Evolutionary conservation across 1,139 yeast genomes (phyloP).

Genomic region (Zygosaccharomyces pseudobailii): DNA sequence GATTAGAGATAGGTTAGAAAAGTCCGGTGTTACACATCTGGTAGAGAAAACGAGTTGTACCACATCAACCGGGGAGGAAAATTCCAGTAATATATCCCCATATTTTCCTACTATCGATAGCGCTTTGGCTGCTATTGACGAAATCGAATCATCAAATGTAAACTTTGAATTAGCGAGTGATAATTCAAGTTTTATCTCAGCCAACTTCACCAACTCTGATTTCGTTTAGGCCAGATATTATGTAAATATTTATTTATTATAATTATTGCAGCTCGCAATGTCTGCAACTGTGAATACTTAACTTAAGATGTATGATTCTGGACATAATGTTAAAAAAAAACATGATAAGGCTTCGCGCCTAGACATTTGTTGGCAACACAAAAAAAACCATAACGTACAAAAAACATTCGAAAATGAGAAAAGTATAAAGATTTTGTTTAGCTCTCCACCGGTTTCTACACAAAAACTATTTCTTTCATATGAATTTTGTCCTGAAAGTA

Average conservation of each 20-base stretch:
- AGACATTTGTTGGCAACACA: no score
- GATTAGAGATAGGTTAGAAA: slow-evolving; percentile 36
- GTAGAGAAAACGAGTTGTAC: slow-evolving; percentile 14
- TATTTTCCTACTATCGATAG: slow-evolving; percentile 19
- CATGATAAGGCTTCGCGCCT: no score
- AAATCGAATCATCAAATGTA: slow-evolving; percentile 4
- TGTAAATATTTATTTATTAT: not conserved
- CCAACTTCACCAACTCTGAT: slow-evolving; percentile 8
- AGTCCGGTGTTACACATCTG: slow-evolving; percentile 31
- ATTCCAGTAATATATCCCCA: slow-evolving; percentile 6
- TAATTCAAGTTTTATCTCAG: slow-evolving; percentile 8
- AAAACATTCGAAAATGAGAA: no score
- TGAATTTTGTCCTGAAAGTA: no score
- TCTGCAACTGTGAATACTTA: no score
- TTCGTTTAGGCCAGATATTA: slow-evolving; percentile 4
- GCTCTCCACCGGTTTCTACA: no score
- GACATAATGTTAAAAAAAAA: no score
- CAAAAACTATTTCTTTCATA: no score
- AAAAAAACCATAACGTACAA: no score
- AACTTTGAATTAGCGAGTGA: slow-evolving; percentile 4
- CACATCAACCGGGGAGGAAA: not conserved
- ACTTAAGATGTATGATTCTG: no score
- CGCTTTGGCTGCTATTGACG: slow-evolving; percentile 17
- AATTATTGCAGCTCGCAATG: not conserved
- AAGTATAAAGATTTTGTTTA: no score